Conservation (phyloP, 305 asterid species). For the Stenogyne calaminthoides region DNA sequence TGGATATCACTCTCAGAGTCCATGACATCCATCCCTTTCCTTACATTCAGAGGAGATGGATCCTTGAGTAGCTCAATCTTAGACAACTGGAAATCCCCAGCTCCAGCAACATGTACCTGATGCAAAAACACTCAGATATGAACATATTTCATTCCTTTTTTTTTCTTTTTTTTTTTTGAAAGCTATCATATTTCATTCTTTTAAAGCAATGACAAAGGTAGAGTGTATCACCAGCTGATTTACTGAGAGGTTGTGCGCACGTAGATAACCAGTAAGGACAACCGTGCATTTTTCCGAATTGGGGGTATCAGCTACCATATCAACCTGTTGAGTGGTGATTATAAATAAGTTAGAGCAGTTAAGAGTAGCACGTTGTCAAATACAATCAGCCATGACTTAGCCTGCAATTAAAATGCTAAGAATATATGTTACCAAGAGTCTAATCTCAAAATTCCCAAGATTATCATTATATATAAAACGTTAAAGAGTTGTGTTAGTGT, state of each 20-base stretch:
- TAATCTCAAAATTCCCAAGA: constrained; percentile 11
- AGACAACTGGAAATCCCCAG: constrained; percentile 89
- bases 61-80: constrained; percentile 86
- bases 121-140: constrained; percentile 41
- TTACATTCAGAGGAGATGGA: constrained; percentile 66
- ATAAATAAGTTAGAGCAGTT: constrained; percentile 26
- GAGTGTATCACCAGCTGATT: constrained; percentile 78
- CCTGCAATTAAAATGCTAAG: constrained; percentile 1
- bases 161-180: too few species aligned
- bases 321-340: constrained; percentile 55
- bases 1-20: constrained; percentile 64
- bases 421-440: neutral
- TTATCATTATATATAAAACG: neutral
- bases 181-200: constrained; percentile 8
- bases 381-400: constrained; percentile 3
- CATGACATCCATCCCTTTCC: constrained; percentile 71
- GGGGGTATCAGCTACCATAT: constrained; percentile 46
- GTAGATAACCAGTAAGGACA: constrained; percentile 86
- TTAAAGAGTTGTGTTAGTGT: too few species aligned
- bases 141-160: constrained; percentile 13
- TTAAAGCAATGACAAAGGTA: constrained; percentile 32
- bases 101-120: constrained; percentile 97
- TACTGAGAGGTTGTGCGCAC: constrained; percentile 70
- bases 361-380: neutral
- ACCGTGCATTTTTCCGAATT: constrained; percentile 63